phyloP scores from a whole-genome alignment of 768 basidiomycete genomes.

The Cyathus striatus region DNA sequence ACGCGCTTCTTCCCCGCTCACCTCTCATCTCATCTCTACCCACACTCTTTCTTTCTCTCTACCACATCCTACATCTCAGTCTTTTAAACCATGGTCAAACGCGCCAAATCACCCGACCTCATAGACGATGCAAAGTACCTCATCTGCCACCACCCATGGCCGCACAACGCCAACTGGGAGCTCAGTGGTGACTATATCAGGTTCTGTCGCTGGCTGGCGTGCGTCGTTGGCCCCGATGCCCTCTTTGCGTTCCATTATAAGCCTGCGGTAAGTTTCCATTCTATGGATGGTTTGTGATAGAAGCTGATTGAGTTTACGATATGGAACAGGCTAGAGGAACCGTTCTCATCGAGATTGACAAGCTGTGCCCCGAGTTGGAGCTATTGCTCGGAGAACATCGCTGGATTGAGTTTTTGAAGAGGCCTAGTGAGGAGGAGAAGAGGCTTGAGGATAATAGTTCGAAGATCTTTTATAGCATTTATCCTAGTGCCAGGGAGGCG shows the following conservation, averaged over 20 bases:
- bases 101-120: conserved; percentile 31
- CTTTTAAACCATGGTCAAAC: conserved; percentile 37
- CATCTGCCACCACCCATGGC: conserved; percentile 44
- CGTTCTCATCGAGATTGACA: conserved; percentile 44
- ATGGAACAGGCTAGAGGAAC: conserved; percentile 38
- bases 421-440: conserved; percentile 31
- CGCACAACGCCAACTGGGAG: conserved; percentile 43
- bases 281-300: not conserved
- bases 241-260: conserved; percentile 42
- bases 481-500: conserved; percentile 33
- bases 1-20: no score
- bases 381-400: conserved; percentile 45
- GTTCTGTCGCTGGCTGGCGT: conserved; percentile 44
- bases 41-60: no score
- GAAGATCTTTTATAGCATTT: conserved; percentile 38
- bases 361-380: conserved; percentile 25
- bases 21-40: no score
- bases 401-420: conserved; percentile 40
- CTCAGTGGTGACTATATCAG: conserved; percentile 29
- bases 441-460: conserved; percentile 26
- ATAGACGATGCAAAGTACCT: conserved; percentile 43
- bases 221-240: conserved; percentile 29
- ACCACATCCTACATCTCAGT: no score
- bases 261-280: conserved; percentile 28
- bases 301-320: conserved; percentile 1